Base-by-base conservation (phyloP, 2,329 filamentous ascomycete species). In the Epichloe bromicola region DNA sequence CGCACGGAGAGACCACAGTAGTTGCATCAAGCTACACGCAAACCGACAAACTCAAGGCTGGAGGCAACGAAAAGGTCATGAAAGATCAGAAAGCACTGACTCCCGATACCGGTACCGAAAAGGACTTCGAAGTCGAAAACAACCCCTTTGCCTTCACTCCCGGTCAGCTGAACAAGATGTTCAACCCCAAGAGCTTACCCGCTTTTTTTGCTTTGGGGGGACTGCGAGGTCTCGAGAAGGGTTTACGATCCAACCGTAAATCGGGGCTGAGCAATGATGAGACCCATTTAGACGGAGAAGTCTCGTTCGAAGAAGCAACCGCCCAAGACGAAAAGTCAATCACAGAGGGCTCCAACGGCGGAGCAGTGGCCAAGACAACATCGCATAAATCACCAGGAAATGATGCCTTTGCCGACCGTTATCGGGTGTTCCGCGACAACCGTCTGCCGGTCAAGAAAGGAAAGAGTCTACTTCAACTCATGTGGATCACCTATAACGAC, bases 181-280 rank as follows among this genome's bases (percentile, higher is more conserved):
- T 91, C 55, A 93, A 94, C 63, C 90, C 90, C 3, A 95, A 95
- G 71, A 94, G 82, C 54, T 69, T 95, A 52, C 74, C 83, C 12
- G 89, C 89, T 1, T 95, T 91, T 58, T 86, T 84, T 61, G 83
- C 83, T 14, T 65, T 96, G 5, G 89, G 90, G 90, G 90, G 90
- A 23, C 66, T 95, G 15, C 68, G 68, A 17, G 90, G 90, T 1
- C 67, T 96, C 46, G 88, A 91, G 66, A 85, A 81, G 61, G 90
- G 89, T 10, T 70, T 96, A 33, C 75, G 86, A 46, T 82, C 82
- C 6, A 80, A 93, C 63, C 73, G 86, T 33, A 78, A 75, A 48
- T 74, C 83, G 37, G 90, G 90, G 7, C 65, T 96, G 49, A 91
- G 86, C 55, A 61, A 80, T 2, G 89, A 95, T 52, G 90, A 96